Percentiles rank a stretch among this genome's conserved stretches.
phyloP scores from a whole-genome alignment of 352 stramenopile species.

The Pythium phragmiticola region DNA sequence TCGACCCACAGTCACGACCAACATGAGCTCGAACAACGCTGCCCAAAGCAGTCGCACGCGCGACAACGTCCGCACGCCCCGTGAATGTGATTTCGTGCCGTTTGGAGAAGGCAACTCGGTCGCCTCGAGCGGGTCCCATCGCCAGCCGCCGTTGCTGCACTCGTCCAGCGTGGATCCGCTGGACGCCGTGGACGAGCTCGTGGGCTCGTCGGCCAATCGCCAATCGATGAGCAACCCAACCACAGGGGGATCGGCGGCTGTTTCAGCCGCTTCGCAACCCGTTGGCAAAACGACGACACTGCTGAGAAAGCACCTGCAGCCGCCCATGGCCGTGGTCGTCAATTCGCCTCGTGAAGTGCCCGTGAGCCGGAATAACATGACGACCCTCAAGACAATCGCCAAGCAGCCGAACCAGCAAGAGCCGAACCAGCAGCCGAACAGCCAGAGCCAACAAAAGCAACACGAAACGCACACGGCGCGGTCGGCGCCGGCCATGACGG shows the following conservation, averaged over 20 bases:
- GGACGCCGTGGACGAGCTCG: constrained; percentile 27
- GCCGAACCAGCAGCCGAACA: background rate
- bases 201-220: constrained; percentile 1
- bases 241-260: background rate
- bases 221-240: background rate
- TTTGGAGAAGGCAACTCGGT: constrained; percentile 57
- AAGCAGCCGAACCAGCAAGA: constrained; percentile 18
- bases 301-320: constrained; percentile 12
- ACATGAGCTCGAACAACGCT: background rate
- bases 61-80: constrained; percentile 33
- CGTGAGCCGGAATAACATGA: constrained; percentile 11
- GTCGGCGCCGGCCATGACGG: constrained; percentile 16
- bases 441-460: background rate
- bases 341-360: constrained; percentile 6
- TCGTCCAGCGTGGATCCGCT: constrained; percentile 28
- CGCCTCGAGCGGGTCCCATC: constrained; percentile 62
- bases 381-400: constrained; percentile 12
- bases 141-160: constrained; percentile 47
- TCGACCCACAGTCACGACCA: constrained; percentile 1
- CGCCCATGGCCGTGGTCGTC: constrained; percentile 16
- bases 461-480: constrained; percentile 18
- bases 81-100: constrained; percentile 42
- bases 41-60: background rate
- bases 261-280: background rate
- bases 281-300: background rate